phyloP scores from a whole-genome alignment of 306 rosid species.

The Astragalus membranaceus region DNA sequence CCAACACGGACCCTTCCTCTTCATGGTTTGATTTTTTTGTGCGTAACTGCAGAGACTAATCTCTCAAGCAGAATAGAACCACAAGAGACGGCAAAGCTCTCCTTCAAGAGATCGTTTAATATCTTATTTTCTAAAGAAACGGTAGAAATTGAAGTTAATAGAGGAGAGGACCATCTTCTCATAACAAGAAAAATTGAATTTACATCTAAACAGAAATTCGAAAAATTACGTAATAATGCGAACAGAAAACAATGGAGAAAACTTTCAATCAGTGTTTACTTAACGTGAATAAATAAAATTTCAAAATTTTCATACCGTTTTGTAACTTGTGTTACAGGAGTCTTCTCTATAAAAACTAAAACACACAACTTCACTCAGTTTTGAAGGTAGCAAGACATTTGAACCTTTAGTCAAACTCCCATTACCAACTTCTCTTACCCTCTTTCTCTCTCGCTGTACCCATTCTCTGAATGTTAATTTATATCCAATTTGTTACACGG shows the following conservation, averaged over 20 bases:
- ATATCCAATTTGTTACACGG: background rate
- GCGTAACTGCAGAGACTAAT: too few species aligned
- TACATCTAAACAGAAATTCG: background rate
- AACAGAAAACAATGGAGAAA: background rate
- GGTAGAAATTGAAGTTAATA: background rate
- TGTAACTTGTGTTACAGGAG: background rate
- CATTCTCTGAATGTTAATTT: background rate
- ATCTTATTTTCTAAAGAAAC: background rate
- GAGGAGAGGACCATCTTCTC: background rate
- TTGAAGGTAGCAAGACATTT: background rate
- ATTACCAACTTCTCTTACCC: background rate
- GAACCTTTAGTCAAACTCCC: background rate
- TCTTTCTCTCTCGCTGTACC: background rate
- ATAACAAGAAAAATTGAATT: background rate
- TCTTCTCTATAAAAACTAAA: background rate
- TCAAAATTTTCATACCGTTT: background rate
- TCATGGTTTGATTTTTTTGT: background rate
- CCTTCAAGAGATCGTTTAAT: too few species aligned
- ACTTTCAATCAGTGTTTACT: background rate
- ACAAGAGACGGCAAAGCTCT: too few species aligned
- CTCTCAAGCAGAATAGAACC: too few species aligned
- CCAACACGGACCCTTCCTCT: slow-evolving; percentile 24
- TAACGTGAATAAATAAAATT: background rate
- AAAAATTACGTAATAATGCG: background rate
- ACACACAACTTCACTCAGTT: background rate